phyloP scores from a whole-genome alignment of 495 filamentous ascomycete species.

The Penicillium turbatum region DNA sequence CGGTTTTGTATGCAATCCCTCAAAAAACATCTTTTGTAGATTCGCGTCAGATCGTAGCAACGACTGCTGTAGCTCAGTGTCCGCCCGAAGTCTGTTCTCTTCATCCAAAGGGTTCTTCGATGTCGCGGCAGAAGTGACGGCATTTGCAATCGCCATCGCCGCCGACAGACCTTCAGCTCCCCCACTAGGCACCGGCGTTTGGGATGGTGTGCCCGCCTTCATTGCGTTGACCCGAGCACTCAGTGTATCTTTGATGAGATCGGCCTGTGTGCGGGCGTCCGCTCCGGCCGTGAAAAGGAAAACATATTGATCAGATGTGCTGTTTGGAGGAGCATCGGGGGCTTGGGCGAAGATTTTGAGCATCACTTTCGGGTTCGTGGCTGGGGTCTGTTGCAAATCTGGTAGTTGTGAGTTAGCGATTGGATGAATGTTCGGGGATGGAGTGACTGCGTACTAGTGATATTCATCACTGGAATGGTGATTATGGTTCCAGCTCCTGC shows the following conservation, averaged over 20 bases:
- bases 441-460: constrained; percentile 60
- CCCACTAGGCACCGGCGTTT: constrained; percentile 27
- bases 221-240: constrained; percentile 66
- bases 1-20: constrained; percentile 72
- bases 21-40: constrained; percentile 75
- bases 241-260: constrained; percentile 74
- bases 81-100: constrained; percentile 64
- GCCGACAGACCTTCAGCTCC: constrained; percentile 45
- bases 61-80: constrained; percentile 78
- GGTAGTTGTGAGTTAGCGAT: constrained; percentile 9
- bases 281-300: constrained; percentile 80
- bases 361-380: constrained; percentile 77
- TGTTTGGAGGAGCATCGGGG: constrained; percentile 41
- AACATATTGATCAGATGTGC: constrained; percentile 63
- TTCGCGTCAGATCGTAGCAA: constrained; percentile 70
- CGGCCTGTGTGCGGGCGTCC: constrained; percentile 74
- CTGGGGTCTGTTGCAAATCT: constrained; percentile 89
- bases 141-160: constrained; percentile 57
- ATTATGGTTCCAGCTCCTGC: constrained; percentile 53
- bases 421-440: not conserved
- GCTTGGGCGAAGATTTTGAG: constrained; percentile 76
- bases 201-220: constrained; percentile 52
- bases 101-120: constrained; percentile 63
- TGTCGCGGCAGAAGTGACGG: constrained; percentile 41
- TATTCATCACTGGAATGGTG: constrained; percentile 65